phyloP scores from a whole-genome alignment of 2,329 filamentous ascomycete genomes.

The Sphaerulina musiva region DNA sequence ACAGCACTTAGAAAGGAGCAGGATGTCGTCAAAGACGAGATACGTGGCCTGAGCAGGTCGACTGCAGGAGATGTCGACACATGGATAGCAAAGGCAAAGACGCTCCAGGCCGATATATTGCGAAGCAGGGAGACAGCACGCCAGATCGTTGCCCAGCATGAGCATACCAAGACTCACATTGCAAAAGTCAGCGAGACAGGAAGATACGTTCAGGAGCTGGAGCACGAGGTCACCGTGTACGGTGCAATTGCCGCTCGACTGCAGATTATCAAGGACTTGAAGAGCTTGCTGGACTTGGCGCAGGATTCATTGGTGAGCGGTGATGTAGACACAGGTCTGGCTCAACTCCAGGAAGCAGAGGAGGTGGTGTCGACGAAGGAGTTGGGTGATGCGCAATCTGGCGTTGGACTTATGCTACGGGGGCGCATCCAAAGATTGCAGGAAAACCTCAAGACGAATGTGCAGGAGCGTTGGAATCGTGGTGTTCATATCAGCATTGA shows the following conservation, averaged over 20 bases:
- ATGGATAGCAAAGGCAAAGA: slow-evolving; percentile 80
- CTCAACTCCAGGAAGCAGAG: slow-evolving; percentile 45
- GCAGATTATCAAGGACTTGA: slow-evolving; percentile 47
- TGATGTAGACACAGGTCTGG: slow-evolving; percentile 44
- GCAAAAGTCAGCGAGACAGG: slow-evolving; percentile 57
- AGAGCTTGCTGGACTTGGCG: slow-evolving; percentile 43
- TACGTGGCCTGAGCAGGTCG: slow-evolving; percentile 68
- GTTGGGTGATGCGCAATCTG: slow-evolving; percentile 56
- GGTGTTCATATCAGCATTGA: slow-evolving; percentile 57
- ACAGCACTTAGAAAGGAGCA: slow-evolving; percentile 47
- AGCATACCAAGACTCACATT: slow-evolving; percentile 59
- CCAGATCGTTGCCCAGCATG: slow-evolving; percentile 71
- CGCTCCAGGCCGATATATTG: slow-evolving; percentile 78
- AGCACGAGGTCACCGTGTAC: slow-evolving; percentile 56
- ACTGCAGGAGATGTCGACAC: slow-evolving; percentile 72
- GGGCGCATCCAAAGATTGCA: slow-evolving; percentile 60
- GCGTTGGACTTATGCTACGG: slow-evolving; percentile 60
- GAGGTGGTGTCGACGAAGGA: slow-evolving; percentile 46
- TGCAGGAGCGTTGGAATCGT: slow-evolving; percentile 69
- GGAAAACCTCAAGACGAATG: slow-evolving; percentile 57
- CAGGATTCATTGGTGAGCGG: slow-evolving; percentile 41
- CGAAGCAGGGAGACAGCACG: slow-evolving; percentile 71
- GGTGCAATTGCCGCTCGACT: slow-evolving; percentile 47
- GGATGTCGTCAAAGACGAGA: slow-evolving; percentile 57
- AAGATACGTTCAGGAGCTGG: slow-evolving; percentile 50